Conservation (phyloP, 495 filamentous ascomycete species). For the Thozetella sp. region DNA sequence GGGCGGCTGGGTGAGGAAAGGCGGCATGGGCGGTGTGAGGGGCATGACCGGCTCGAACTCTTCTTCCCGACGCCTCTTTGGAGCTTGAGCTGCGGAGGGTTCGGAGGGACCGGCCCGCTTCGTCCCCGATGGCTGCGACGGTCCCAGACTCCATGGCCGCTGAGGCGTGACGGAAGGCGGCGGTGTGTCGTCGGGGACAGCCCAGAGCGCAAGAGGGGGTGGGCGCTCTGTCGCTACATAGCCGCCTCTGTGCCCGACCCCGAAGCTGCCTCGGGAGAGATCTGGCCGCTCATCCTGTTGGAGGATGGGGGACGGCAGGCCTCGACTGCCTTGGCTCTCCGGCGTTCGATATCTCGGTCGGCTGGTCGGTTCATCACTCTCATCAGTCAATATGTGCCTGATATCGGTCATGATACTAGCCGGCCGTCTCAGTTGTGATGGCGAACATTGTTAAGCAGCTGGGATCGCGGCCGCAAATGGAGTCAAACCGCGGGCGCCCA, state of each 20-base stretch:
- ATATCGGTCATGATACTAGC: slow-evolving; percentile 3
- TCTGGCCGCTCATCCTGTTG: neutral
- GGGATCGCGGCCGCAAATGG: neutral
- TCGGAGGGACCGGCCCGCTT: neutral
- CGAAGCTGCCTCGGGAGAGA: neutral
- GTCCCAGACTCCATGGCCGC: neutral
- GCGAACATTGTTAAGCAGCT: neutral
- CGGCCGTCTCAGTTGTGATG: neutral
- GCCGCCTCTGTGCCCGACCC: neutral
- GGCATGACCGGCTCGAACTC: neutral
- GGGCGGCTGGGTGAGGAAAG: slow-evolving; percentile 1
- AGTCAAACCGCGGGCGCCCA: neutral
- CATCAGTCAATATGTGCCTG: neutral
- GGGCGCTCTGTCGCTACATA: neutral
- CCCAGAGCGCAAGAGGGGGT: neutral
- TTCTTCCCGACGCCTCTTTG: neutral
- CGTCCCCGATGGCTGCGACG: neutral
- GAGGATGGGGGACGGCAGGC: slow-evolving; percentile 1
- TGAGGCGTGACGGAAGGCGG: neutral
- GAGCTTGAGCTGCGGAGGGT: neutral
- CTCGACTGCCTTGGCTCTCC: neutral
- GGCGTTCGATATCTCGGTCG: neutral
- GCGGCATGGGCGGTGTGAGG: neutral
- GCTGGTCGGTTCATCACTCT: slow-evolving; percentile 1
- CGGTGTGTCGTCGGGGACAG: neutral